Conservation (phyloP, 2,329 filamentous ascomycete species). For the Fusarium sp. region DNA sequence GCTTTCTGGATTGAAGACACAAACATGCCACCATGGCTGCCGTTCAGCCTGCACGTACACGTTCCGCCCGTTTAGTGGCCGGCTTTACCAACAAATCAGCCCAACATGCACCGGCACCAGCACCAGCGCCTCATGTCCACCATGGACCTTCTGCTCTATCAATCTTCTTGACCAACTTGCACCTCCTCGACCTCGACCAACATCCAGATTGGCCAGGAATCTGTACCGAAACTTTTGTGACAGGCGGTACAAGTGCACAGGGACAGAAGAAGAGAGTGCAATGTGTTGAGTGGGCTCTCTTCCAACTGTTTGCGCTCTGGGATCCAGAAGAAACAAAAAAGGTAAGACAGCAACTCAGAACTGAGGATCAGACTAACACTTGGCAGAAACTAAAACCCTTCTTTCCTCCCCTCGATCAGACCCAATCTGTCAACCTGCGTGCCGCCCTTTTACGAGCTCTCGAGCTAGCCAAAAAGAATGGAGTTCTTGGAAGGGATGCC, state of each 20-base stretch:
- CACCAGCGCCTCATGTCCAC: conserved; percentile 16
- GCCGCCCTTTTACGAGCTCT: conserved; percentile 85
- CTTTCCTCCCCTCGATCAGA: conserved; percentile 90
- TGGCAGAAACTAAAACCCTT: conserved; percentile 86
- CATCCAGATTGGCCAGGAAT: conserved; percentile 86
- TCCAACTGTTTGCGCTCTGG: conserved; percentile 87
- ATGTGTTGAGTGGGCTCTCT: conserved; percentile 91
- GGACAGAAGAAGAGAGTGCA: conserved; percentile 88
- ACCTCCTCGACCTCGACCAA: conserved; percentile 84
- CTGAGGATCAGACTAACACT: background rate
- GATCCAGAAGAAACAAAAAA: conserved; percentile 81
- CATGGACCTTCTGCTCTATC: conserved; percentile 50
- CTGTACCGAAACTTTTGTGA: conserved; percentile 76
- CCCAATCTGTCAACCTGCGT: conserved; percentile 92
- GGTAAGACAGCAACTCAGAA: conserved; percentile 61
- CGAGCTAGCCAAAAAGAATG: conserved; percentile 90
- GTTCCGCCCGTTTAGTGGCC: conserved; percentile 49
- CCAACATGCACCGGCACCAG: conserved; percentile 15
- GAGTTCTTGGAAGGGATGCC: conserved; percentile 82
- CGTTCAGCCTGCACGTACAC: conserved; percentile 46
- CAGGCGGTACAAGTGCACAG: conserved; percentile 72
- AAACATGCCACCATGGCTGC: conserved; percentile 48
- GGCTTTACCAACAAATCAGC: conserved; percentile 44
- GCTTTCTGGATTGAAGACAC: background rate
- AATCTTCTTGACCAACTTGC: conserved; percentile 84